Evolutionary conservation across 805 yeast species (phyloP).

Genomic region (Cyberlindnera subsufficiens): DNA sequence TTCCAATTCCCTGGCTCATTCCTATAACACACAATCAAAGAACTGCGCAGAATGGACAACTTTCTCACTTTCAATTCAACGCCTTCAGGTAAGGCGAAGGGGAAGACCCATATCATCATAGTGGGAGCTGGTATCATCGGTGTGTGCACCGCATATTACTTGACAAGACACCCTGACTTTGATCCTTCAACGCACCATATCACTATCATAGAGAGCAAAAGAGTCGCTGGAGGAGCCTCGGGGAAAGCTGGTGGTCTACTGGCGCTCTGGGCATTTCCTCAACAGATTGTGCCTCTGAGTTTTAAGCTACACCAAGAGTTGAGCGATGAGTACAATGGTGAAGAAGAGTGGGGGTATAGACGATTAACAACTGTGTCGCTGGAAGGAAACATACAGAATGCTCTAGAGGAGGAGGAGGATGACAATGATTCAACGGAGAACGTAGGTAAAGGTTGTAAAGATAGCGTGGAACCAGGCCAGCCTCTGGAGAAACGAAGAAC

Average conservation of each 20-base stretch:
- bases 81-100: constrained; percentile 31
- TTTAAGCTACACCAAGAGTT: constrained; percentile 82
- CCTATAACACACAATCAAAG: background rate
- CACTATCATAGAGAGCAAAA: constrained; percentile 78
- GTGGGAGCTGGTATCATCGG: constrained; percentile 97
- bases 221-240: constrained; percentile 96
- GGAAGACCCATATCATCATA: constrained; percentile 71
- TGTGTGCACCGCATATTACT: constrained; percentile 86
- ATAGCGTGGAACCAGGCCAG: constrained; percentile 8
- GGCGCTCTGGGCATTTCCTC: constrained; percentile 97
- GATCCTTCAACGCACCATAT: constrained; percentile 70
- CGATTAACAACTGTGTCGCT: constrained; percentile 78
- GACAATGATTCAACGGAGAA: constrained; percentile 12
- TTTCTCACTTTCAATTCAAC: constrained; percentile 18
- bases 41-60: constrained; percentile 1
- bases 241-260: constrained; percentile 97
- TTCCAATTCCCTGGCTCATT: too few species aligned
- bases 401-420: constrained; percentile 17
- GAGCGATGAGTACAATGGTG: constrained; percentile 77
- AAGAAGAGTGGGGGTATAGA: constrained; percentile 87
- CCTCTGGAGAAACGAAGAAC: constrained; percentile 30
- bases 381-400: constrained; percentile 66
- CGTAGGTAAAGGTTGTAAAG: constrained; percentile 13
- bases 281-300: constrained; percentile 83
- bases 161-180: constrained; percentile 78